Evolutionary conservation across 2,329 filamentous ascomycete species (phyloP).

Genomic region (Thelonectria discophora): DNA sequence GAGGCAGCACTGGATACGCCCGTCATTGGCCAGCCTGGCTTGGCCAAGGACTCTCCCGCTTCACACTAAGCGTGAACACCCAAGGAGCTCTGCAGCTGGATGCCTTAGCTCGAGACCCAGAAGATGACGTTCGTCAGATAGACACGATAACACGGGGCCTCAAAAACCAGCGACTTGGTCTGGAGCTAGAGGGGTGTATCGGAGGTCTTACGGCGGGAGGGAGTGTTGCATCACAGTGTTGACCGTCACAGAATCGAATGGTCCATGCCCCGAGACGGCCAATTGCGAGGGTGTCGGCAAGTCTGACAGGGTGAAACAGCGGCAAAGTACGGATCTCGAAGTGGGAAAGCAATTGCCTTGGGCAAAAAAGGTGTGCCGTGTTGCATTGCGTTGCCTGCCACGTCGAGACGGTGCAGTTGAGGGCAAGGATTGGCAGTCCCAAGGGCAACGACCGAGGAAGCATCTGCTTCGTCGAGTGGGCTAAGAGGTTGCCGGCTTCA

Average conservation of each 20-base stretch:
- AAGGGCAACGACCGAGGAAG: not conserved
- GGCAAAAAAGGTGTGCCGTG: not conserved
- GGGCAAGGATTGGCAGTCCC: conserved; percentile 14
- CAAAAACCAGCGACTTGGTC: conserved; percentile 4
- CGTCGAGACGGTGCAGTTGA: conserved; percentile 24
- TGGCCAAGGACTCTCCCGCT: conserved; percentile 25
- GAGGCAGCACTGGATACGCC: conserved; percentile 17
- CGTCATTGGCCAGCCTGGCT: conserved; percentile 32
- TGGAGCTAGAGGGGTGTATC: not conserved
- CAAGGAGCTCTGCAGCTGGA: conserved; percentile 27
- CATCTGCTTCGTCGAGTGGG: not conserved
- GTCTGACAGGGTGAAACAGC: conserved; percentile 22
- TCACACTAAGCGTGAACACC: conserved; percentile 19
- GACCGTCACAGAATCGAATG: conserved; percentile 18
- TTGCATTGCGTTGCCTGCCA: conserved; percentile 24
- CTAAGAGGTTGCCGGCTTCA: conserved; percentile 17
- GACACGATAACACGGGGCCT: conserved; percentile 10
- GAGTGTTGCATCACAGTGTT: conserved; percentile 27
- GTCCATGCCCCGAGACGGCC: conserved; percentile 3
- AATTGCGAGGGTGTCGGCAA: conserved; percentile 6
- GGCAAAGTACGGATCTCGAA: conserved; percentile 31
- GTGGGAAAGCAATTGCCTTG: conserved; percentile 14
- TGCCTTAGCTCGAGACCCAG: conserved; percentile 20
- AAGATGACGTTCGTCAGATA: conserved; percentile 22
- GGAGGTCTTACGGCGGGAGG: conserved; percentile 11